Conservation (phyloP, 2,329 filamentous ascomycete genomes). For the Fusarium multiceps region DNA sequence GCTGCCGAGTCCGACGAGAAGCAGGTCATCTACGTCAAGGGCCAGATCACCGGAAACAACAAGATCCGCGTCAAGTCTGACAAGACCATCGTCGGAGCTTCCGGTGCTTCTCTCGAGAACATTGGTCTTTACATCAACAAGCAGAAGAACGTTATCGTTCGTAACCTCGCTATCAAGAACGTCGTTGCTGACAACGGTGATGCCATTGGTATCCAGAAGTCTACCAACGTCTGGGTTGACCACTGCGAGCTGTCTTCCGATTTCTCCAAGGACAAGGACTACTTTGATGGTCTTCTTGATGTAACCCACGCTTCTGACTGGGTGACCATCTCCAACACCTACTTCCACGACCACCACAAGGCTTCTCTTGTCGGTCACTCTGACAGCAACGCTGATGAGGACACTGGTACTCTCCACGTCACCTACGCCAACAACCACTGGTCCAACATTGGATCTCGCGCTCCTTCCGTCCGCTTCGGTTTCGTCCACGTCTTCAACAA, state of each 20-base stretch:
- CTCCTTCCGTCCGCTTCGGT: constrained; percentile 73
- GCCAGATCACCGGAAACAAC: constrained; percentile 54
- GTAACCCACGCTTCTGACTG: constrained; percentile 72
- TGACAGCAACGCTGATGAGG: constrained; percentile 66
- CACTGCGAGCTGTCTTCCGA: constrained; percentile 74
- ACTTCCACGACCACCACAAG: constrained; percentile 62
- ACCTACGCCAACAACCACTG: constrained; percentile 77
- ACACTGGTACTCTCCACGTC: constrained; percentile 70
- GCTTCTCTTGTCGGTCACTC: constrained; percentile 70
- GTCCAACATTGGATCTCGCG: constrained; percentile 71
- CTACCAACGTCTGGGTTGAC: constrained; percentile 74
- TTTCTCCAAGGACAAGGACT: constrained; percentile 71
- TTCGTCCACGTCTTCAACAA: constrained; percentile 71
- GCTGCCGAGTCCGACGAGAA: constrained; percentile 59
- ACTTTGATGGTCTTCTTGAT: constrained; percentile 75
- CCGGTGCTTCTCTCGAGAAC: constrained; percentile 55
- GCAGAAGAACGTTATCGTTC: constrained; percentile 69
- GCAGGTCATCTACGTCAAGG: constrained; percentile 56
- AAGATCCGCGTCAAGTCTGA: constrained; percentile 57
- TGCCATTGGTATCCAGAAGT: constrained; percentile 67
- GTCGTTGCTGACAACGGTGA: constrained; percentile 67
- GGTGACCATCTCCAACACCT: constrained; percentile 59
- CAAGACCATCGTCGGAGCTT: constrained; percentile 59
- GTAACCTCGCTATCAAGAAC: constrained; percentile 70
- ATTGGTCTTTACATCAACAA: constrained; percentile 65